Conservation (phyloP, 371 early-diverging fungal genomes). For the Mucor lusitanicus region DNA sequence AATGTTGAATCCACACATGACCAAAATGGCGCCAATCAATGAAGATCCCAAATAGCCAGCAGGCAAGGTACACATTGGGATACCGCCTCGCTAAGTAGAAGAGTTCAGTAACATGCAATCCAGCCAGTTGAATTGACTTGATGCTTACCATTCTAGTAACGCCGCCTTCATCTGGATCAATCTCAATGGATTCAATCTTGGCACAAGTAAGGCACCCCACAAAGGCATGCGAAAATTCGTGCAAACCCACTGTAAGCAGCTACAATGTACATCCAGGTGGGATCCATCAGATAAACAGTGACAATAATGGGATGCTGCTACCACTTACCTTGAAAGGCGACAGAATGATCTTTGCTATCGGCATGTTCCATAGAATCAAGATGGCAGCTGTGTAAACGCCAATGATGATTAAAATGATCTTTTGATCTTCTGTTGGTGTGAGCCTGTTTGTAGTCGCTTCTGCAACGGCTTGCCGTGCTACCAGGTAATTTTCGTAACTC, state of each 20-base stretch:
- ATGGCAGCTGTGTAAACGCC: slow-evolving; percentile 73
- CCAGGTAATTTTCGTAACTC: slow-evolving; percentile 40
- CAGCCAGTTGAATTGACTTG: neutral
- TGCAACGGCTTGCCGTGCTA: slow-evolving; percentile 44
- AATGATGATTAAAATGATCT: slow-evolving; percentile 67
- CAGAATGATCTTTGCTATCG: slow-evolving; percentile 77
- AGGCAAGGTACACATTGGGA: slow-evolving; percentile 74
- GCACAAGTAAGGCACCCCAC: slow-evolving; percentile 87
- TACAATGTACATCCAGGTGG: slow-evolving; percentile 5
- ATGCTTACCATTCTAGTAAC: slow-evolving; percentile 72
- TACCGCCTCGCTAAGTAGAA: slow-evolving; percentile 63
- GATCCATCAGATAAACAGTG: neutral
- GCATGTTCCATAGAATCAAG: slow-evolving; percentile 86
- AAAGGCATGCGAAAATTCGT: slow-evolving; percentile 84
- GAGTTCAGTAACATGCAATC: neutral
- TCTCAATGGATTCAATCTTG: slow-evolving; percentile 84
- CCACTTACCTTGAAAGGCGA: slow-evolving; percentile 84
- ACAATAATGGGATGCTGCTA: too few species aligned
- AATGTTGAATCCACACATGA: slow-evolving; percentile 89
- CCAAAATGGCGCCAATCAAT: slow-evolving; percentile 83
- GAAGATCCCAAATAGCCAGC: slow-evolving; percentile 82
- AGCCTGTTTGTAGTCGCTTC: slow-evolving; percentile 37
- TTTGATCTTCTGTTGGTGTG: slow-evolving; percentile 69
- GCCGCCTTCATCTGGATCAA: slow-evolving; percentile 95
- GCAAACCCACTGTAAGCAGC: slow-evolving; percentile 81